Percentiles rank a stretch among this genome's conserved stretches.
Conservation (phyloP, 371 early-diverging fungal genomes). For the Mucor velutinosus region DNA sequence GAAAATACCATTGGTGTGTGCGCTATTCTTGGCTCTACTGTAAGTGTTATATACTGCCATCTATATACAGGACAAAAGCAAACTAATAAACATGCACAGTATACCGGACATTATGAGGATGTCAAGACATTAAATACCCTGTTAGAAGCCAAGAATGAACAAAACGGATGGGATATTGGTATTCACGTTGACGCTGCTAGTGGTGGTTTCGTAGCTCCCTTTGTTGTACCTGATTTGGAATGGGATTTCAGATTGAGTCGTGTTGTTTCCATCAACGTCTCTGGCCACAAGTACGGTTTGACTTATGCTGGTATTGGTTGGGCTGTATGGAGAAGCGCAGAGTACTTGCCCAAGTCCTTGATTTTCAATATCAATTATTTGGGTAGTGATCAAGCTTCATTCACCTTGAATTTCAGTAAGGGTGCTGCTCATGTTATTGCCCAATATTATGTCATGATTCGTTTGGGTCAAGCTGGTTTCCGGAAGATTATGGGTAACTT, state of each 20-base stretch:
- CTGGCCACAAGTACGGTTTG: conserved; percentile 81
- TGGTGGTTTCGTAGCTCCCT: conserved; percentile 82
- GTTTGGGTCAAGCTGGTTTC: conserved; percentile 64
- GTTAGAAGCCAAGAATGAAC: conserved; percentile 57
- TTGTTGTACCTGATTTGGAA: conserved; percentile 67
- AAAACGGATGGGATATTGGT: conserved; percentile 62
- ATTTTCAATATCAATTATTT: conserved; percentile 73
- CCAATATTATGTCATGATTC: conserved; percentile 73
- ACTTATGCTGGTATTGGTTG: conserved; percentile 73
- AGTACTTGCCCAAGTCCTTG: conserved; percentile 64
- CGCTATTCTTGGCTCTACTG: conserved; percentile 72
- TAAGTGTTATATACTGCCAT: conserved; percentile 20
- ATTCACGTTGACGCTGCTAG: conserved; percentile 82
- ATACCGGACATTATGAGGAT: conserved; percentile 83
- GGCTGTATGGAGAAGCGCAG: conserved; percentile 64
- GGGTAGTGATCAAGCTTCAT: conserved; percentile 62
- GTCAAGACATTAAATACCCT: conserved; percentile 62
- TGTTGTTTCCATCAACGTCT: conserved; percentile 71
- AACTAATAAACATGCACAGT: conserved; percentile 26
- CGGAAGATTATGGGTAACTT: conserved; percentile 58
- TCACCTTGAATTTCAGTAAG: conserved; percentile 74
- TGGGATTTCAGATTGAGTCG: conserved; percentile 75
- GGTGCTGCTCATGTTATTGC: conserved; percentile 64
- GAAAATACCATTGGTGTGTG: conserved; percentile 81
- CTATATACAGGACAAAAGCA: too few species aligned